phyloP scores from a whole-genome alignment of 2,329 filamentous ascomycete species.

The Periconia sp. region DNA sequence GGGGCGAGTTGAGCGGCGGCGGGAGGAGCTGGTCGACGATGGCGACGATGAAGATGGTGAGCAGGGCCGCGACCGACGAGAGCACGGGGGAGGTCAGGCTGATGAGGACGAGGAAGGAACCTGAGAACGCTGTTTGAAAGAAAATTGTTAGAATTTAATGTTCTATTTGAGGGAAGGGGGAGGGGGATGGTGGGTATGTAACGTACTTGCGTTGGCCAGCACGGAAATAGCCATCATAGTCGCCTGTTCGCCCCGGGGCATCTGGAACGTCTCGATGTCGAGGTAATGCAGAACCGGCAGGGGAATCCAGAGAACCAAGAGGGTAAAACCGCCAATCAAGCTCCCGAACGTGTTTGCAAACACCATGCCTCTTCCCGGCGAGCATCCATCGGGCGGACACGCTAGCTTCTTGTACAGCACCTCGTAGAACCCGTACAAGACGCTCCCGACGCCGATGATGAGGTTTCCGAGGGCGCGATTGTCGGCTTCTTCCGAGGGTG shows the following conservation, averaged over 20 bases:
- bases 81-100: conserved; percentile 90
- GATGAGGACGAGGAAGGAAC: conserved; percentile 90
- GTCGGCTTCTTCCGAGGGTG: conserved; percentile 56
- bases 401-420: conserved; percentile 93
- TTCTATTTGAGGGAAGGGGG: background rate
- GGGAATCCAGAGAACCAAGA: conserved; percentile 88
- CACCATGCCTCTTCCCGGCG: conserved; percentile 84
- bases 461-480: conserved; percentile 82
- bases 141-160: conserved; percentile 8
- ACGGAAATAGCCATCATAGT: conserved; percentile 80
- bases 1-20: conserved; percentile 64
- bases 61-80: conserved; percentile 84
- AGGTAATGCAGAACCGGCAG: conserved; percentile 78
- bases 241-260: conserved; percentile 76
- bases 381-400: conserved; percentile 87
- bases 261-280: conserved; percentile 78
- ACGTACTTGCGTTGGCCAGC: conserved; percentile 76
- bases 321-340: conserved; percentile 82
- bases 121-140: conserved; percentile 67
- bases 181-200: conserved; percentile 43
- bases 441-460: conserved; percentile 85
- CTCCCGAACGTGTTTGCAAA: conserved; percentile 93
- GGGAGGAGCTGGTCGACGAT: conserved; percentile 87
- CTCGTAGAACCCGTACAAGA: conserved; percentile 96
- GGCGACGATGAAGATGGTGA: conserved; percentile 97